Base-by-base conservation (phyloP, 2,329 filamentous ascomycete species). In the Fonsecaea erecta region DNA sequence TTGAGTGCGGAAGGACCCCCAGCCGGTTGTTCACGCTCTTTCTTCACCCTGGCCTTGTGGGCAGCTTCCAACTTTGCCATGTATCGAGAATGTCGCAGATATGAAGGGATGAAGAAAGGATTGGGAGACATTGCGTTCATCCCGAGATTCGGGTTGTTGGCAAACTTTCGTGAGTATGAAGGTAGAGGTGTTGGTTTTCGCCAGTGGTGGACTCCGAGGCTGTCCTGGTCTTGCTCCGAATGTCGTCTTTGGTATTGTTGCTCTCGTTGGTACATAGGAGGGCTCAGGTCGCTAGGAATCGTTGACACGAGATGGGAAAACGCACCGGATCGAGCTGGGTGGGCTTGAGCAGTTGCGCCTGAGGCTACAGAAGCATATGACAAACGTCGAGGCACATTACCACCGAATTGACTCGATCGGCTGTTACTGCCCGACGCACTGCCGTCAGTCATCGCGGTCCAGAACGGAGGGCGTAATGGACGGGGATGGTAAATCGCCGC, bases 81-180 rank as follows among this genome's bases (percentile, higher is more conserved):
- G 77, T 97, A 93, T 73, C 87, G 86, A 14, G 92, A 94, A 43
- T 86, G 86, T 71, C 84, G 83, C 52, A 98, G 84, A 78, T 97
- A 97, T 4, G 92, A 93, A 0, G 94, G 94, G 11, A 89, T 84
- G 77, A 97, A 93, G 81, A 94, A 94, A 64, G 77, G 72, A 64
- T 82, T 76, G 68, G 75, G 71, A 52, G 68, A 73, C 60, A 59
- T 71, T 68, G 16, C 73, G 69, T 70, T 73, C 51, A 46, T 55
- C 24, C 62, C 68, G 68, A 52, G 26, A 48, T 71, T 73, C 34
- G 75, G 66, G 63, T 75, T 72, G 63, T 74, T 73, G 55, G 75
- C 78, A 71, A 80, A 82, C 72, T 82, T 82, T 68, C 81, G 79
- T 5, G 81, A 80, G 68, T 83, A 82, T 9, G 78, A 74, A 37